phyloP scores from a whole-genome alignment of 169 alveolate genomes.

The Babesia sp. region DNA sequence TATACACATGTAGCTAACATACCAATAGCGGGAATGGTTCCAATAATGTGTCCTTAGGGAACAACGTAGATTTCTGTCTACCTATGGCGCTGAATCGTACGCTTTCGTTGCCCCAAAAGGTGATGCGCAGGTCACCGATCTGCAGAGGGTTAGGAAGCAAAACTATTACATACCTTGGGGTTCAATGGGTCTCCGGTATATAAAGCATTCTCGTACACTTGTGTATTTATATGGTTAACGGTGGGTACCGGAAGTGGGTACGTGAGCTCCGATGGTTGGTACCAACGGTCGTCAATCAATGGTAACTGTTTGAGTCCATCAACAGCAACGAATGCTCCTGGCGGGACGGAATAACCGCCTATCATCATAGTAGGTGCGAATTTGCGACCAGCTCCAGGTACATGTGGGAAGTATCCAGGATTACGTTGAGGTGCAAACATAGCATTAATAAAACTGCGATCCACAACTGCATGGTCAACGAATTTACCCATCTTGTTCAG shows the following conservation, averaged over 20 bases:
- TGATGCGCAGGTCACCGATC: conserved; percentile 63
- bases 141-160: background rate
- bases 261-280: conserved; percentile 51
- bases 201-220: conserved; percentile 71
- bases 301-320: conserved; percentile 62
- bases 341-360: conserved; percentile 52
- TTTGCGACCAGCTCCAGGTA: conserved; percentile 62
- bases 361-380: conserved; percentile 50
- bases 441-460: conserved; percentile 36
- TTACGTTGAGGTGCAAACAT: conserved; percentile 45
- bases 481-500: conserved; percentile 34
- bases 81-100: conserved; percentile 54
- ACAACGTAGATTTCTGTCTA: conserved; percentile 27
- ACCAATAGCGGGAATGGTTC: conserved; percentile 58
- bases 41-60: conserved; percentile 33
- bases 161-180: conserved; percentile 68
- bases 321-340: conserved; percentile 41
- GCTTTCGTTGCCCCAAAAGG: conserved; percentile 62
- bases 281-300: conserved; percentile 75
- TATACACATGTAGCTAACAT: conserved; percentile 6
- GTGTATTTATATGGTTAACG: conserved; percentile 70
- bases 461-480: conserved; percentile 65
- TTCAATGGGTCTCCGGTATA: conserved; percentile 79
- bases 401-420: conserved; percentile 67
- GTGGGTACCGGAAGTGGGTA: conserved; percentile 70